Evolutionary conservation across 495 filamentous ascomycete genomes (phyloP).

Genomic region (Elasticomyces elasticus): DNA sequence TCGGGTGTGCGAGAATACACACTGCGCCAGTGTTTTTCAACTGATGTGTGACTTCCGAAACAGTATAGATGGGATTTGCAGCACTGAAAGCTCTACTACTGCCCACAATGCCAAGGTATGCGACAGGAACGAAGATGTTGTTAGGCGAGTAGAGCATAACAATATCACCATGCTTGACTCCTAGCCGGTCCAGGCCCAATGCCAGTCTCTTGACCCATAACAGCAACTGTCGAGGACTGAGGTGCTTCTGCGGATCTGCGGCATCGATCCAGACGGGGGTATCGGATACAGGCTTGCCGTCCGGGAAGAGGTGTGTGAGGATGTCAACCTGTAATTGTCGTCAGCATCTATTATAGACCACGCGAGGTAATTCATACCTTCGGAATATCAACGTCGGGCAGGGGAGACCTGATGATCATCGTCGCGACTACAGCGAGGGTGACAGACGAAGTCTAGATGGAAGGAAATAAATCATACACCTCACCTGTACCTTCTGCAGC

Average conservation of each 20-base stretch:
- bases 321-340: constrained; percentile 29
- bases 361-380: constrained; percentile 11
- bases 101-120: constrained; percentile 40
- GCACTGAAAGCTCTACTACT: constrained; percentile 34
- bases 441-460: not conserved
- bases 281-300: constrained; percentile 27
- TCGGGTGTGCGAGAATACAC: constrained; percentile 32
- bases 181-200: constrained; percentile 33
- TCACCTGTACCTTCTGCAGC: not conserved
- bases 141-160: constrained; percentile 41
- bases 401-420: constrained; percentile 32
- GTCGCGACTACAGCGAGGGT: not conserved
- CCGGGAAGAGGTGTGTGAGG: constrained; percentile 38
- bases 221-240: constrained; percentile 34
- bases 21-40: constrained; percentile 34
- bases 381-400: constrained; percentile 33
- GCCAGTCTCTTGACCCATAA: constrained; percentile 36
- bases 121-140: constrained; percentile 39
- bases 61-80: constrained; percentile 31
- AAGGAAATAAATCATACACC: not conserved
- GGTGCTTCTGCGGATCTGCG: constrained; percentile 26
- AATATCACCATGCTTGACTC: constrained; percentile 33
- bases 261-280: constrained; percentile 40
- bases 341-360: not conserved
- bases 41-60: constrained; percentile 36